Evolutionary conservation across 441 rosid species (phyloP).

Genomic region (Pelargonium citronellum): DNA sequence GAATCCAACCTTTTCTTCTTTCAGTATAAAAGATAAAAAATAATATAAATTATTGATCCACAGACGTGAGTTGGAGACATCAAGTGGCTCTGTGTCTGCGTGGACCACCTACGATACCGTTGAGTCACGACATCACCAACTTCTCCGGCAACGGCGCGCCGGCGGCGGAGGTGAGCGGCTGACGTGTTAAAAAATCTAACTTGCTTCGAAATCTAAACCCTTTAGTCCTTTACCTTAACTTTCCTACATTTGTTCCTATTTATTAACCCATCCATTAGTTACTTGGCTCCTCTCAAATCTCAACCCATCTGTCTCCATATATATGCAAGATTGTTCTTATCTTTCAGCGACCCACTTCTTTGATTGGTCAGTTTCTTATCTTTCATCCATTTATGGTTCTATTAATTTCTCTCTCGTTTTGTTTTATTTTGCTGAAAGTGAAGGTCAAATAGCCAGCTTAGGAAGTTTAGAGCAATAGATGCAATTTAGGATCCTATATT

Average conservation of each 20-base stretch:
- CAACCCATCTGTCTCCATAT: neutral
- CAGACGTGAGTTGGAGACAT: no score
- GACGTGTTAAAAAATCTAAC: neutral
- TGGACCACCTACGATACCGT: no score
- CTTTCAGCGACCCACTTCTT: conserved; percentile 4
- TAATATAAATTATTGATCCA: no score
- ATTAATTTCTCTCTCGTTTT: neutral
- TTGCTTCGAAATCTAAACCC: neutral
- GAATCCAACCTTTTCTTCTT: no score
- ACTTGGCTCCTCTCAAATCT: neutral
- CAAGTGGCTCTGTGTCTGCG: no score
- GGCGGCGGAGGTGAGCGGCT: no score
- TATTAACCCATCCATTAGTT: neutral
- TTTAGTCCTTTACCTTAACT: neutral
- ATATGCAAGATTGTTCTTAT: neutral
- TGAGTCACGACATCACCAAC: no score
- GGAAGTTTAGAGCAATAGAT: no score
- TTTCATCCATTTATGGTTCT: neutral
- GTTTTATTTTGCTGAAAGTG: neutral
- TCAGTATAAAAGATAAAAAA: no score
- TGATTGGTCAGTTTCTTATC: conserved; percentile 5
- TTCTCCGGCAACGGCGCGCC: no score
- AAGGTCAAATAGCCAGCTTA: neutral
- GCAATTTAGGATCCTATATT: no score
- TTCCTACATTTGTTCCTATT: neutral